Conservation (phyloP, 2,329 filamentous ascomycete species). For the Colletotrichum camelliae region DNA sequence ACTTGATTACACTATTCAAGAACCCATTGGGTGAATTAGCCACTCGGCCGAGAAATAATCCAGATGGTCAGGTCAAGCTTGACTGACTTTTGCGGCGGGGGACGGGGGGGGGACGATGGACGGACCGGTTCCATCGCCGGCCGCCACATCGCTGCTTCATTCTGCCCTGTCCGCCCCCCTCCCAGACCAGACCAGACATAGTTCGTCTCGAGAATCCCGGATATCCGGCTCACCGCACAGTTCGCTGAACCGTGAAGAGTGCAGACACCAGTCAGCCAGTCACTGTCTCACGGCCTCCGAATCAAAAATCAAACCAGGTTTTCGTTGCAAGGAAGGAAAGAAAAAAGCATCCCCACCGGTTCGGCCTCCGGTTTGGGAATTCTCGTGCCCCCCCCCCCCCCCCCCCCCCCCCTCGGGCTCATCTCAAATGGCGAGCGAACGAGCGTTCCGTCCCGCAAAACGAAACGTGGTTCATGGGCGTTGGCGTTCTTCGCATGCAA, state of each 20-base stretch:
- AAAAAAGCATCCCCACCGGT: not conserved
- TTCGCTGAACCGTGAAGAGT: rapidly evolving
- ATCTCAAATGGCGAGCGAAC: not conserved
- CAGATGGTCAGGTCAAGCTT: not conserved
- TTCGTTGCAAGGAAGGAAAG: not conserved
- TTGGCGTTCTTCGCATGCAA: not conserved
- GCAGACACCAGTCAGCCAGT: not conserved
- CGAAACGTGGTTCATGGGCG: not conserved
- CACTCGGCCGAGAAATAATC: not conserved
- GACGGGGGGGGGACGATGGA: not conserved
- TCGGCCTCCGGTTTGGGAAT: not conserved
- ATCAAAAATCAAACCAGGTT: not conserved
- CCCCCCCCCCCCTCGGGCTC: not conserved
- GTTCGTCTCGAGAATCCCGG: not conserved
- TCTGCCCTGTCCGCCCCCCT: not conserved
- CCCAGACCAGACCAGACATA: not conserved
- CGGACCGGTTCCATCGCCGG: not conserved
- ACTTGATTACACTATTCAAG: not conserved
- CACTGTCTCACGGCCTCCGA: not conserved
- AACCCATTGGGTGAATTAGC: not conserved
- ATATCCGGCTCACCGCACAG: not conserved
- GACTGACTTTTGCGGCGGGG: not conserved
- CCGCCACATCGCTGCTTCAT: not conserved
- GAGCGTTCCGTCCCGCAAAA: not conserved
- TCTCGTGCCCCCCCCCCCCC: not conserved